These are phyloP conservation scores for Lindgomyces ingoldianus DNA, from an alignment of 495 filamentous ascomycete genomes.

Conservation along the genomic window DNA sequence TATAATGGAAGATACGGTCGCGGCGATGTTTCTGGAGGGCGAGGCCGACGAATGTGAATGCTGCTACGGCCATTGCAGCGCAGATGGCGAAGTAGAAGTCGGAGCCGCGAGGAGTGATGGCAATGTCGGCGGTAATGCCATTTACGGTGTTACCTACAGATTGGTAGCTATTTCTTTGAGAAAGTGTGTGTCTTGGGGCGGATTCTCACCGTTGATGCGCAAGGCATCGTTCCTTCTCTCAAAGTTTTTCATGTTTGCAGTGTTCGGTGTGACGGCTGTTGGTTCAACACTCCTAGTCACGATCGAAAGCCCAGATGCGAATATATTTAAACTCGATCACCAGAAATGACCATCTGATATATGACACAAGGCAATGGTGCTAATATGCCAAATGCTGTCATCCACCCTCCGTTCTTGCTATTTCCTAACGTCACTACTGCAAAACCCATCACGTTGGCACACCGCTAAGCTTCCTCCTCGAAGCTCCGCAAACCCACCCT, in stretches of 20 bases:
- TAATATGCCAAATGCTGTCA: too few relatives aligned
- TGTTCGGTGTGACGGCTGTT: too few relatives aligned
- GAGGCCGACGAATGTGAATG: slow-evolving; percentile 50
- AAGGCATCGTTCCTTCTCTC: slow-evolving; percentile 52
- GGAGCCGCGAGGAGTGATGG: slow-evolving; percentile 63
- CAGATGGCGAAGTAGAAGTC: slow-evolving; percentile 61
- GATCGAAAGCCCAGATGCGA: too few relatives aligned
- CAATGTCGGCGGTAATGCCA: slow-evolving; percentile 52
- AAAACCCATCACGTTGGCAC: too few relatives aligned
- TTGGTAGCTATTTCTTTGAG: not conserved
- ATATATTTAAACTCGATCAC: too few relatives aligned
- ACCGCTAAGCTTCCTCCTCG: too few relatives aligned
- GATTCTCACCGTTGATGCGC: slow-evolving; percentile 48
- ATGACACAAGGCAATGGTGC: too few relatives aligned
- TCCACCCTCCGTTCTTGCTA: too few relatives aligned
- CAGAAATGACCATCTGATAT: too few relatives aligned
- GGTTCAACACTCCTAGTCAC: too few relatives aligned
- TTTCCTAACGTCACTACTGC: too few relatives aligned
- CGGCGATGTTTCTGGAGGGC: slow-evolving; percentile 53
- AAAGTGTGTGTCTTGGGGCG: not conserved
- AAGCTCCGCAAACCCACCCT: too few relatives aligned
- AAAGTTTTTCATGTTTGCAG: not conserved
- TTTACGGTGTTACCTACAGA: slow-evolving; percentile 40
- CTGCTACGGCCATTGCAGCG: slow-evolving; percentile 52
- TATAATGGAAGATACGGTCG: slow-evolving; percentile 68